Evolutionary conservation across 148 eudicot genomes (phyloP), one percentile per base, ranked within the genome.

Genomic region (Rhododendron griersonianum): DNA sequence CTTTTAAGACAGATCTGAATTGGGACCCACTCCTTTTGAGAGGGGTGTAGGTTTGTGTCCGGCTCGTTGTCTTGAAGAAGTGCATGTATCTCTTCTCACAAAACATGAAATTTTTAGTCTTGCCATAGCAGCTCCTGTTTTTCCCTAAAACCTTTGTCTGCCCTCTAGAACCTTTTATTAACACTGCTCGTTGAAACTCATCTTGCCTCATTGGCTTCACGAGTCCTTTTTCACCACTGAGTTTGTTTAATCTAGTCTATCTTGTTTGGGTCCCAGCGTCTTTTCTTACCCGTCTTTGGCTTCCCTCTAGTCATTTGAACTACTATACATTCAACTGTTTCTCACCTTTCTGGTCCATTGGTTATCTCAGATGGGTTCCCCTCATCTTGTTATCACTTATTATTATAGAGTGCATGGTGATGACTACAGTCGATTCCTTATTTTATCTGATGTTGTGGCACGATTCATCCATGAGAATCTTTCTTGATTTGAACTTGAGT

Each of bases 231-330:
- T 76, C 14, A 76, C 48, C n/a, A 8, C 21, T 19, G 21, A 41
- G 25, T 76, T 76, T 39, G 48, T 41, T 76, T 41, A 39, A 39
- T 76, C n/a, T 76, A 41, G 28, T 19, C 80, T 41, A 39, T 76
- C 14, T 19, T 76, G 48, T 39, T 39, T 37, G 9, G 19, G 11
- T 76, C 47, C 44, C 50, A 2, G 2, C 7, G 5, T 41, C 13
- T 76, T 76, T 76, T 76, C 50, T 23, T 41, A 76, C 80, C 80
- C 55, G 14, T 78, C 55, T 44, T 39, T 78, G 81, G 33, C 81
- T 45, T 78, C 48, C 81, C 55, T 76, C 55, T 45, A 78, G 16
- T 78, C 33, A 28, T 47, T 78, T 45, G 30, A 45, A 78, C n/a
- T 19, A 44, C 53, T 44, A 15, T 1, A 45, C 53, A 45, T 78